Conservation (phyloP, 768 basidiomycete species). For the Serendipita indica region DNA sequence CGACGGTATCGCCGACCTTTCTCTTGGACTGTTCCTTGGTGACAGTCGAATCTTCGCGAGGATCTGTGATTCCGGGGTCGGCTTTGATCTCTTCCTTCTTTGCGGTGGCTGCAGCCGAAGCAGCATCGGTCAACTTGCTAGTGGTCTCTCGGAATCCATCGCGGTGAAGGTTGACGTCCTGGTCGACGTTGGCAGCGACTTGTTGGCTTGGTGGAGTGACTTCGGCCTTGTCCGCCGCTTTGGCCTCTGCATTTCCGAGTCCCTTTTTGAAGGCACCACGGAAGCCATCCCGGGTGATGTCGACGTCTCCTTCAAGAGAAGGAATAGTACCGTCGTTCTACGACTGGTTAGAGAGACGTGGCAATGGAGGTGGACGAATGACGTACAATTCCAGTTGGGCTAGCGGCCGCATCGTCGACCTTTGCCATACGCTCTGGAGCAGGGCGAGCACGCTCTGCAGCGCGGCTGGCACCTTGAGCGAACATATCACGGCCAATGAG, state of each 20-base stretch:
- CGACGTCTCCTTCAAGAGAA: constrained; percentile 26
- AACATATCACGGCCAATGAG: constrained; percentile 74
- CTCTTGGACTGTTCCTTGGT: constrained; percentile 1
- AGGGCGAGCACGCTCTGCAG: constrained; percentile 55
- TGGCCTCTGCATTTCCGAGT: not conserved
- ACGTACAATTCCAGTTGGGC: not conserved
- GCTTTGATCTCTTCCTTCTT: constrained; percentile 10
- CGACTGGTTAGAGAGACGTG: not conserved
- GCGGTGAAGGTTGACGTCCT: constrained; percentile 5
- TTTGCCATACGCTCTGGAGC: constrained; percentile 40
- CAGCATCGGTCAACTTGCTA: not conserved
- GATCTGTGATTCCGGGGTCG: not conserved
- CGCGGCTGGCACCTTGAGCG: constrained; percentile 54
- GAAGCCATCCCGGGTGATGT: constrained; percentile 32
- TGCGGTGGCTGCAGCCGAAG: not conserved
- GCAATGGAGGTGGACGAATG: not conserved
- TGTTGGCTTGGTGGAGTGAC: not conserved
- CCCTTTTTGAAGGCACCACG: constrained; percentile 16
- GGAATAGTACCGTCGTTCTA: constrained; percentile 2
- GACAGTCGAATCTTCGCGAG: not conserved
- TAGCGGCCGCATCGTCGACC: constrained; percentile 55
- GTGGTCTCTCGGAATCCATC: constrained; percentile 3
- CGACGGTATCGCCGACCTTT: constrained; percentile 16
- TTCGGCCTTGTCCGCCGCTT: constrained; percentile 2
- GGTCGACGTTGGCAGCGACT: not conserved